Base-by-base conservation (phyloP, 2,329 filamentous ascomycete genomes). In the Drechslerella coelobrocha region DNA sequence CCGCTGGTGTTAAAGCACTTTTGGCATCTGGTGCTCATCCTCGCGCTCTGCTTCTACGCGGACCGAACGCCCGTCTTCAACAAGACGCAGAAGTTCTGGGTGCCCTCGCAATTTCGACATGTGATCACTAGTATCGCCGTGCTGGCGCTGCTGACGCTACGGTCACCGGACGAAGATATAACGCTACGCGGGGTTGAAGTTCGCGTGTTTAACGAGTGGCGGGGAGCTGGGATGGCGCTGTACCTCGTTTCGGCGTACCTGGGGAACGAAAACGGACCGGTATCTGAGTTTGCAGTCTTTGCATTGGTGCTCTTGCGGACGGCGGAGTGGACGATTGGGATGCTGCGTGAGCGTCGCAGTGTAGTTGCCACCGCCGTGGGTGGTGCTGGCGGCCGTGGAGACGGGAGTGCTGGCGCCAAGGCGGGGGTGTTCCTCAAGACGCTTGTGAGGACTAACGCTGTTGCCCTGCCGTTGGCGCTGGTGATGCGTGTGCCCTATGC, bases 191-290 rank as follows among this genome's bases (percentile, higher is more conserved):
- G 77, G 0, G 82, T 84, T 57, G 78, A 88, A 3, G 81, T 83
- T 0, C 81, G 85, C 54, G 80, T 88, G 73, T 84, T 84, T 0
- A 82, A 88, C 71, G 87, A 89, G 76, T 87, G 85, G 82, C 88
- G 88, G 78, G 87, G 87, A 1, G 84, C 85, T 81, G 86, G 88
- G 84, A 85, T 88, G 73, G 80, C 81, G 12, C 77, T 82, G 17
- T 79, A 84, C 45, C 77, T 87, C 17, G 78, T 85, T 10, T 88
- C 86, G 74, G 83, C 86, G 69, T 88, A 85, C 76, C 84, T 84
- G 31, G 81, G 83, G 19, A n/a, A 10, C 12, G 17, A 10, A 14
- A 14, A 14, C n/a, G 55, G 23, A 83, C 82, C 24, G 84, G 82
- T 39, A n/a, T 10, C 5, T 79, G 79, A 69, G 75, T 78, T 1